Percentiles rank a stretch among this genome's conserved stretches.
Conservation (phyloP, 2,329 filamentous ascomycete genomes). For the Ramularia endophylla region DNA sequence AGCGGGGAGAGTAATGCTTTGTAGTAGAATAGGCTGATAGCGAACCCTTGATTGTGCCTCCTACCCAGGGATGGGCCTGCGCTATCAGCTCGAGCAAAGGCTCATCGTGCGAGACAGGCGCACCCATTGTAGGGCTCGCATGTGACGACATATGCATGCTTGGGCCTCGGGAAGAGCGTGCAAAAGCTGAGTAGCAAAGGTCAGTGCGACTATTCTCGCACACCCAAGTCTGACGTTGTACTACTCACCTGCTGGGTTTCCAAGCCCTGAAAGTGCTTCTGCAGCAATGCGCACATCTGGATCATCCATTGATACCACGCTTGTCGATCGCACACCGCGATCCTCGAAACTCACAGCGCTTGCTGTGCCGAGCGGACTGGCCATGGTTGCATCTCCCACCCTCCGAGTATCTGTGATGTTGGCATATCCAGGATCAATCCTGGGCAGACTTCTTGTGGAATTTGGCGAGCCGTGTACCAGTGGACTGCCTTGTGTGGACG, state of each 20-base stretch:
- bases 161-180: conserved; percentile 32
- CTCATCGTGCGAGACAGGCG: conserved; percentile 51
- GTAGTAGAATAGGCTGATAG: conserved; percentile 79
- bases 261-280: conserved; percentile 45
- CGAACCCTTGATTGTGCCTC: conserved; percentile 68
- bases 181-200: conserved; percentile 34
- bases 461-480: conserved; percentile 18
- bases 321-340: conserved; percentile 32
- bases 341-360: conserved; percentile 40
- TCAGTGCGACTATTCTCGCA: conserved; percentile 2
- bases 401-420: conserved; percentile 21
- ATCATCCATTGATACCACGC: conserved; percentile 43
- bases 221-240: not conserved
- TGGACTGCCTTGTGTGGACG: conserved; percentile 22
- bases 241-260: conserved; percentile 40
- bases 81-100: conserved; percentile 82
- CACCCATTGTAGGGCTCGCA: conserved; percentile 4
- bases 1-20: conserved; percentile 84
- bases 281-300: conserved; percentile 45
- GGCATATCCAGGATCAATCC: conserved; percentile 34
- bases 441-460: conserved; percentile 27
- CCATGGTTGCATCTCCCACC: conserved; percentile 32
- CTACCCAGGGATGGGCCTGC: conserved; percentile 79
- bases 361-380: conserved; percentile 41
- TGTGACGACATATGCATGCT: conserved; percentile 24